Conservation (phyloP, 192 early-diverging fungal genomes). For the Obelidium mucronatum region DNA sequence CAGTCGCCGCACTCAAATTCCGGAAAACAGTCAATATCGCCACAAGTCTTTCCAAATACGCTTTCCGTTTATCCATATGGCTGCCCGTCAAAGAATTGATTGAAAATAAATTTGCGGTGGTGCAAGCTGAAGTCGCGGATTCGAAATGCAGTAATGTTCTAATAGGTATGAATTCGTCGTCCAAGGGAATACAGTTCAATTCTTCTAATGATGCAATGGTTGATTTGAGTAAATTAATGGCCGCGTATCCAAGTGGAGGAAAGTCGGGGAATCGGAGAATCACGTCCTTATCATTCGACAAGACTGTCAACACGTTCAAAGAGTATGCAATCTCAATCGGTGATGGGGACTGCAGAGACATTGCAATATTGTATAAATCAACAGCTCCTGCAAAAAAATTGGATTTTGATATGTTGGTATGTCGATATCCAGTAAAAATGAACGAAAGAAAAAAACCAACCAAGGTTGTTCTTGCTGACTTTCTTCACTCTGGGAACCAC, state of each 20-base stretch:
- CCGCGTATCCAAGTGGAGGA: constrained; percentile 9
- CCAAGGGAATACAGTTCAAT: background rate
- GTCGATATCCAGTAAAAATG: no score
- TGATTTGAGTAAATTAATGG: background rate
- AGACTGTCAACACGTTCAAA: constrained; percentile 25
- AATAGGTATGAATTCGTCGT: background rate
- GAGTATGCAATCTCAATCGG: background rate
- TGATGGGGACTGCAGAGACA: constrained; percentile 16
- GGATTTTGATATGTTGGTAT: background rate
- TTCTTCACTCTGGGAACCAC: background rate
- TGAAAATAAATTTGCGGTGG: background rate
- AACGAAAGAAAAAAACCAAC: background rate
- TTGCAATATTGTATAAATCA: constrained; percentile 26
- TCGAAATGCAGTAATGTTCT: background rate
- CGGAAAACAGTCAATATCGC: constrained; percentile 16
- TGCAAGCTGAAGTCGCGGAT: background rate
- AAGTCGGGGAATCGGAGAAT: constrained; percentile 19
- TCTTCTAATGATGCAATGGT: background rate
- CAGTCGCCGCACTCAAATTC: constrained; percentile 19
- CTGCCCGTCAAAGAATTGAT: background rate
- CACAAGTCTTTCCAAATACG: constrained; percentile 7
- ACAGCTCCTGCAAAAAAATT: background rate
- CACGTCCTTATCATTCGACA: constrained; percentile 23
- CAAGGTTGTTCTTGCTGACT: background rate
- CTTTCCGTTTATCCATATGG: background rate